These are phyloP conservation scores for Sarcomyxa edulis DNA, from an alignment of 768 basidiomycete genomes.

Conservation along the genomic window DNA sequence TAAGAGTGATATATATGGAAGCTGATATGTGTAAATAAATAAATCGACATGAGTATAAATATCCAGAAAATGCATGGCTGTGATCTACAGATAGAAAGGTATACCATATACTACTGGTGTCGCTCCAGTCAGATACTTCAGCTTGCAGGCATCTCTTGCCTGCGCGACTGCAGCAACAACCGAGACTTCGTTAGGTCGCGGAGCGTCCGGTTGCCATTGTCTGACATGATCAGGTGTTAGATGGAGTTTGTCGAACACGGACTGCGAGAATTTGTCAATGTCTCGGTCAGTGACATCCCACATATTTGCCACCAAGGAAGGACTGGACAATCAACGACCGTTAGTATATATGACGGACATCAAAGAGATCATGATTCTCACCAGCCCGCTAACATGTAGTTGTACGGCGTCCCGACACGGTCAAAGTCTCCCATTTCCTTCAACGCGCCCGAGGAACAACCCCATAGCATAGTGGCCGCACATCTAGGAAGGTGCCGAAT, in stretches of 20 bases:
- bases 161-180: constrained; percentile 74
- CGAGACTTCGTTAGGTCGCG: constrained; percentile 20
- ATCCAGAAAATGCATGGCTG: no score
- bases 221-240: constrained; percentile 34
- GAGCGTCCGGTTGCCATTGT: constrained; percentile 10
- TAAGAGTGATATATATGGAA: no score
- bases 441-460: constrained; percentile 90
- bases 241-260: constrained; percentile 71
- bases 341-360: constrained; percentile 1
- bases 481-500: constrained; percentile 79
- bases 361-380: constrained; percentile 36
- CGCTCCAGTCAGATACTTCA: constrained; percentile 92
- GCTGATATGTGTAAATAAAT: no score
- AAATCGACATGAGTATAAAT: no score
- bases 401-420: constrained; percentile 83
- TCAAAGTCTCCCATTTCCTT: constrained; percentile 95
- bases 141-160: constrained; percentile 77
- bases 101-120: constrained; percentile 95
- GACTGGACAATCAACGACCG: constrained; percentile 39
- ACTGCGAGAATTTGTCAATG: constrained; percentile 87
- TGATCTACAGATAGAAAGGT: constrained; percentile 77
- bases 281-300: constrained; percentile 99
- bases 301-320: constrained; percentile 87
- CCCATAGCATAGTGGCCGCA: constrained; percentile 96
- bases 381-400: constrained; percentile 98